Conservation (phyloP, 1,139 yeast species). For the Saccharomyces hybrid region DNA sequence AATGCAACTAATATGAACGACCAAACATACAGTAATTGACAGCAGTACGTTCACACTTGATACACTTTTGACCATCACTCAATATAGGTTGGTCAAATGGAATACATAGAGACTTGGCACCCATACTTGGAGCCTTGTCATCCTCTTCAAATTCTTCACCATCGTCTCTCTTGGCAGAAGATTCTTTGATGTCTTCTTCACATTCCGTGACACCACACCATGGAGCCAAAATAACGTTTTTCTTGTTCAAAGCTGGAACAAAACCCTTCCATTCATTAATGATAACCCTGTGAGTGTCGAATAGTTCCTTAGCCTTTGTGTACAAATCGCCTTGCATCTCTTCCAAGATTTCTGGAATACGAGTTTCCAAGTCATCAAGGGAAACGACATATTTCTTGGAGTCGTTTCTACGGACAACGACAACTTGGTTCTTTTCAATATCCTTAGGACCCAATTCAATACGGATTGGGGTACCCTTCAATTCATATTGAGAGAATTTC, state of each 20-base stretch:
- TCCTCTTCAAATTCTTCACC: conserved; percentile 37
- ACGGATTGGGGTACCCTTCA: conserved; percentile 91
- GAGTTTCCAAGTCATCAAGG: conserved; percentile 55
- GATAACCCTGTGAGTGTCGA: conserved; percentile 71
- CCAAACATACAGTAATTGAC: conserved; percentile 87
- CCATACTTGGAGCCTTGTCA: conserved; percentile 94
- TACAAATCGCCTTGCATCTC: conserved; percentile 70
- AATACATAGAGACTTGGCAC: conserved; percentile 96
- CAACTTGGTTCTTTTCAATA: conserved; percentile 65
- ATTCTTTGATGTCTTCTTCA: conserved; percentile 94
- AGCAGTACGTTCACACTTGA: conserved; percentile 71
- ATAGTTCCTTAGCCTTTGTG: conserved; percentile 69
- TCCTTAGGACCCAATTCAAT: conserved; percentile 96
- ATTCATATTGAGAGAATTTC: conserved; percentile 97
- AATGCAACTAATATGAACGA: conserved; percentile 61
- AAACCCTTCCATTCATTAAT: conserved; percentile 88
- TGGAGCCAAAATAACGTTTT: conserved; percentile 86
- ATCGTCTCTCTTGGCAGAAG: conserved; percentile 72
- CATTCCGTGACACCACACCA: conserved; percentile 95
- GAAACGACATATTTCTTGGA: conserved; percentile 64
- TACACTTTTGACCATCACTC: conserved; percentile 74
- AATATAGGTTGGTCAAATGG: conserved; percentile 87
- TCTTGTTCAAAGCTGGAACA: conserved; percentile 84
- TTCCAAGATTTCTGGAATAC: conserved; percentile 69
- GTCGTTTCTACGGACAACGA: conserved; percentile 90